Evolutionary conservation across 352 stramenopile species (phyloP).

Genomic region (Hyaloperonospora arabidopsidis): DNA sequence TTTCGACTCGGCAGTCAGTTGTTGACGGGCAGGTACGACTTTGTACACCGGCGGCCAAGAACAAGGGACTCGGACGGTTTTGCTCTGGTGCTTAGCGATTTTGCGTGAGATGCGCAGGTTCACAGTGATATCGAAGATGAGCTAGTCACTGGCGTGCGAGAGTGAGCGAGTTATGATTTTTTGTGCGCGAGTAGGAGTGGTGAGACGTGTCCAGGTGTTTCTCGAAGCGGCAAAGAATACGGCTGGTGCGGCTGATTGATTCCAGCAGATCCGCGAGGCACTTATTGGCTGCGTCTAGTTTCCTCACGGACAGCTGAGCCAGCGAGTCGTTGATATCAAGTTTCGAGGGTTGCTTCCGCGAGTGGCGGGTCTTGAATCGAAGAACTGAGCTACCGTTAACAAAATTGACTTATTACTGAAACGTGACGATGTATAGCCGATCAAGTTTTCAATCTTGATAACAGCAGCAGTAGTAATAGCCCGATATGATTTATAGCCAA

Average conservation of each 20-base stretch:
- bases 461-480: too few species aligned
- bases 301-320: background rate
- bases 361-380: constrained; percentile 1
- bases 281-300: too few species aligned
- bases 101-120: background rate
- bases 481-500: too few species aligned
- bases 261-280: background rate
- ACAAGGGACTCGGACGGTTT: background rate
- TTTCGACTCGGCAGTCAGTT: background rate
- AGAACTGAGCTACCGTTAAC: background rate
- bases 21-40: too few species aligned
- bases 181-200: too few species aligned
- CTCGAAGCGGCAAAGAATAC: background rate
- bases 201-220: too few species aligned
- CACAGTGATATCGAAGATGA: background rate
- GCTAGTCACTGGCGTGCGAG: background rate
- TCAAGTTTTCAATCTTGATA: too few species aligned
- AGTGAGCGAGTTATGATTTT: too few species aligned
- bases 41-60: too few species aligned
- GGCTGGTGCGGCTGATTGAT: background rate
- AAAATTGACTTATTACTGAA: background rate
- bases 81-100: background rate
- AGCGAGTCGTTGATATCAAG: constrained; percentile 1
- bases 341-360: background rate
- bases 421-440: background rate